These are phyloP conservation scores for Dactylorhiza incarnata DNA, from an alignment of 106 monocot species.

Conservation along the genomic window DNA sequence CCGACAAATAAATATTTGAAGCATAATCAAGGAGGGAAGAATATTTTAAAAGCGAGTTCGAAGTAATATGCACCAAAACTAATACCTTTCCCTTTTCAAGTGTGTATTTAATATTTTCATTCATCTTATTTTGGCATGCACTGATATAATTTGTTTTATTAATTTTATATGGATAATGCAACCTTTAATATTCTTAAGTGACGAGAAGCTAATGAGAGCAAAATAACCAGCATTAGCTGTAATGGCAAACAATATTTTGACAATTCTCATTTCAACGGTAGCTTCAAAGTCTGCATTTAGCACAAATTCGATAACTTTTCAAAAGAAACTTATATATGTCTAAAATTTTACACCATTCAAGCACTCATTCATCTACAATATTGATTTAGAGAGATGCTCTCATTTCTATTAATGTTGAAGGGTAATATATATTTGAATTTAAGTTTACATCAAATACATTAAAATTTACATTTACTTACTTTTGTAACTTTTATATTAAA, in stretches of 20 bases:
- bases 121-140: too few species aligned
- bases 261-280: not conserved
- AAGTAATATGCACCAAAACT: too few species aligned
- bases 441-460: not conserved
- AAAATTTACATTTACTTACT: not conserved
- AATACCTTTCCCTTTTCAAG: too few species aligned
- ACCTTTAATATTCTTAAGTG: too few species aligned
- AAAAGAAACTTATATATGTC: not conserved
- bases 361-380: not conserved
- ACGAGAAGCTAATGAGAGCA: not conserved
- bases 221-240: too few species aligned
- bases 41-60: too few species aligned
- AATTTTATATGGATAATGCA: too few species aligned
- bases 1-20: too few species aligned
- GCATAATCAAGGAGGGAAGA: too few species aligned
- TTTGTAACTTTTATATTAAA: not conserved
- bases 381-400: not conserved
- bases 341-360: not conserved
- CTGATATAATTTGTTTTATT: too few species aligned
- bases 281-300: not conserved
- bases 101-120: too few species aligned
- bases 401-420: not conserved
- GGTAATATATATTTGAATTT: not conserved
- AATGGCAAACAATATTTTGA: not conserved
- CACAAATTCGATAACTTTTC: not conserved